Percentiles rank a stretch among this genome's conserved stretches.
phyloP scores from a whole-genome alignment of 192 early-diverging fungal genomes.

The Geosiphon pyriformis region DNA sequence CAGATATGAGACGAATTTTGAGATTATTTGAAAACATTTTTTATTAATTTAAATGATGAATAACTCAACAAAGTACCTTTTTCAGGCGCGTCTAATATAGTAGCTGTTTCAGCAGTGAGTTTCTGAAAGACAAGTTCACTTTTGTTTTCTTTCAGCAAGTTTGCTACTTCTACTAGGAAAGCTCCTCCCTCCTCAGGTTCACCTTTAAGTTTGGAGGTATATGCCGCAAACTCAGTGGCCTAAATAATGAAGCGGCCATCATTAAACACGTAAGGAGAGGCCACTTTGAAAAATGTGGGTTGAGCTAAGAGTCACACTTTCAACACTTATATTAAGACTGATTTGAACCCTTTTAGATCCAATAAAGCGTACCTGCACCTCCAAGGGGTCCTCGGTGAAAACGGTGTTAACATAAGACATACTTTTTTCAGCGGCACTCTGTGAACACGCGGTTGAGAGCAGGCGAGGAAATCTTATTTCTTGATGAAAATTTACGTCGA shows the following conservation, averaged over 20 bases:
- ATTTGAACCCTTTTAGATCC: no score
- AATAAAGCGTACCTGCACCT: conserved; percentile 16
- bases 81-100: conserved; percentile 52
- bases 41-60: background rate
- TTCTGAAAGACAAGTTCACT: conserved; percentile 48
- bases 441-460: no score
- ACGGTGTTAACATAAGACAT: conserved; percentile 24
- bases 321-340: no score
- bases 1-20: background rate
- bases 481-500: no score
- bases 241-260: conserved; percentile 33
- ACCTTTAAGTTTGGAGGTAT: conserved; percentile 55
- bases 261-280: no score
- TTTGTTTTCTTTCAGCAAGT: conserved; percentile 54
- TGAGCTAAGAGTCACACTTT: no score
- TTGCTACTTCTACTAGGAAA: conserved; percentile 44
- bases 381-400: conserved; percentile 21
- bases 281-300: no score
- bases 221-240: conserved; percentile 66
- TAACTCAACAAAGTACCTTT: conserved; percentile 39
- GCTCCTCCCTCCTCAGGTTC: conserved; percentile 39
- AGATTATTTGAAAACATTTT: background rate
- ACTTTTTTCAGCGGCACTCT: conserved; percentile 8
- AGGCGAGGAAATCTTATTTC: no score
- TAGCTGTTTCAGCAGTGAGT: conserved; percentile 50